Conservation (phyloP, 2,329 filamentous ascomycete genomes). For the Cladophialophora yegresii region DNA sequence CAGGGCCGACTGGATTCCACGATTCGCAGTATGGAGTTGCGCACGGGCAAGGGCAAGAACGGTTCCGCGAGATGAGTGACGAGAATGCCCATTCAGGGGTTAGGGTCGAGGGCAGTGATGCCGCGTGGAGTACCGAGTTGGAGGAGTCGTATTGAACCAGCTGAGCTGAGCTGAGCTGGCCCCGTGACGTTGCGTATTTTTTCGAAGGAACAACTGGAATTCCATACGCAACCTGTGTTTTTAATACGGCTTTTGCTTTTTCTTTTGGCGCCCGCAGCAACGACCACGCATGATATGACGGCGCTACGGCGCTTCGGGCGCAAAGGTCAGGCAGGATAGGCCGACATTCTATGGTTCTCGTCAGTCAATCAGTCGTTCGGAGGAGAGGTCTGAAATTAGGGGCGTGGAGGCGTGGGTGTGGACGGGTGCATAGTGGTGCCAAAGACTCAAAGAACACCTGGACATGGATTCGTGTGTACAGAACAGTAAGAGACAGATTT, state of each 20-base stretch:
- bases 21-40: conserved; percentile 13
- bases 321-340: background rate
- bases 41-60: conserved; percentile 6
- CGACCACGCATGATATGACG: background rate
- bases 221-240: background rate
- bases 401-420: too few relatives aligned
- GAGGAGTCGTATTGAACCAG: conserved; percentile 35
- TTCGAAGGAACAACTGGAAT: background rate
- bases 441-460: too few relatives aligned
- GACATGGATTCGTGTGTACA: too few relatives aligned
- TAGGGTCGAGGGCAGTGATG: conserved; percentile 34
- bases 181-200: background rate
- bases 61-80: conserved; percentile 29
- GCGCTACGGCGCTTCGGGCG: too few relatives aligned
- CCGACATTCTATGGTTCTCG: background rate
- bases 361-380: background rate
- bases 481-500: too few relatives aligned
- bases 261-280: background rate
- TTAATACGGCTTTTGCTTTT: background rate
- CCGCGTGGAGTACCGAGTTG: conserved; percentile 36
- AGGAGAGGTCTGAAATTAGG: too few relatives aligned
- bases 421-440: too few relatives aligned
- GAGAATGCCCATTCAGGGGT: conserved; percentile 25
- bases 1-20: conserved; percentile 8
- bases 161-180: too few relatives aligned